These are phyloP conservation scores for Ophiocordyceps sinensis DNA, from an alignment of 2,329 filamentous ascomycete species.

Conservation along the genomic window DNA sequence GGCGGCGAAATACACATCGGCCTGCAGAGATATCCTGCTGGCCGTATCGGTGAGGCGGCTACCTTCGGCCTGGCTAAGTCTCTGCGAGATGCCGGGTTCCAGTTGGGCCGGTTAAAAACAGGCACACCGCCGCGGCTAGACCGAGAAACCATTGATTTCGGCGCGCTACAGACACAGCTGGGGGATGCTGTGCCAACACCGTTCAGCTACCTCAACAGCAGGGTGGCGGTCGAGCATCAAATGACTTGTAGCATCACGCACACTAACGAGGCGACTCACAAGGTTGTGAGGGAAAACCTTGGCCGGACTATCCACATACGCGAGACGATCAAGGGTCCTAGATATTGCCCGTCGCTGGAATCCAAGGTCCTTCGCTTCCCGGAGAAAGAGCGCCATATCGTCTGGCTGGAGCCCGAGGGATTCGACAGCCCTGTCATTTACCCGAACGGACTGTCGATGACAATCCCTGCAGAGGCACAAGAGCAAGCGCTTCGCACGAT, in stretches of 20 bases:
- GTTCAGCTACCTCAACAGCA: slow-evolving; percentile 79
- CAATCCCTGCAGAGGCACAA: slow-evolving; percentile 78
- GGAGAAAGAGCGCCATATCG: slow-evolving; percentile 67
- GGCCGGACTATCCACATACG: slow-evolving; percentile 93
- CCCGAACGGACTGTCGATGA: slow-evolving; percentile 96
- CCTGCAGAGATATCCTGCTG: slow-evolving; percentile 68
- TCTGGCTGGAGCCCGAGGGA: slow-evolving; percentile 96
- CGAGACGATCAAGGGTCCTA: slow-evolving; percentile 83
- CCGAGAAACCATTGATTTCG: slow-evolving; percentile 67
- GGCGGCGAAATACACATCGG: slow-evolving; percentile 96
- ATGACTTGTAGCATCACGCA: slow-evolving; percentile 76
- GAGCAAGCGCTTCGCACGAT: slow-evolving; percentile 75
- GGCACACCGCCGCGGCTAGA: slow-evolving; percentile 85
- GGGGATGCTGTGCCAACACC: slow-evolving; percentile 79
- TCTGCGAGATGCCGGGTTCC: slow-evolving; percentile 73
- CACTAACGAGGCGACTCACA: slow-evolving; percentile 72
- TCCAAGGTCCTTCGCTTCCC: slow-evolving; percentile 84
- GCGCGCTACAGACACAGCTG: slow-evolving; percentile 52
- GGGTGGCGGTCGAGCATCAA: slow-evolving; percentile 66
- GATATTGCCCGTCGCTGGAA: slow-evolving; percentile 92
- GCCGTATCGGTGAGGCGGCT: slow-evolving; percentile 84
- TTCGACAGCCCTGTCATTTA: slow-evolving; percentile 85
- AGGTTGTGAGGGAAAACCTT: slow-evolving; percentile 76
- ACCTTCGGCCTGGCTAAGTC: slow-evolving; percentile 90
- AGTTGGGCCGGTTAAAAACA: slow-evolving; percentile 82